Conservation (phyloP, 768 basidiomycete species). For the Coprinellus micaceus region DNA sequence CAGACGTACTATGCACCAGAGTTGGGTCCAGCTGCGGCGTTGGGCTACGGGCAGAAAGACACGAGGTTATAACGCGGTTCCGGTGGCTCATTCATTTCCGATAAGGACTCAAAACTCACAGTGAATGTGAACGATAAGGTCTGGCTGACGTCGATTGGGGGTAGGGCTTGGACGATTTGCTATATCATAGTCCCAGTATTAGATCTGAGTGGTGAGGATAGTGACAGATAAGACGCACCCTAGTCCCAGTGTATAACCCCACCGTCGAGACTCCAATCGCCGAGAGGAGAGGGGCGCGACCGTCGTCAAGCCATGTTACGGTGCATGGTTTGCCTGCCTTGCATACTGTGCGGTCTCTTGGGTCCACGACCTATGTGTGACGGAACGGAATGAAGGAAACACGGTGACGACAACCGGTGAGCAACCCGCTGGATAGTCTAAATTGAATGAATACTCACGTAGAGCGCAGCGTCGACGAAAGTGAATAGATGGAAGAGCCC, state of each 20-base stretch:
- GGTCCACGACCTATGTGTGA: conserved; percentile 41
- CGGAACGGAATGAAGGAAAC: conserved; percentile 2
- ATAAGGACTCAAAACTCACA: conserved; percentile 30
- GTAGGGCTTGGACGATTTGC: conserved; percentile 56
- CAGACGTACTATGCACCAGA: conserved; percentile 59
- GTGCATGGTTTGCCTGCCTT: conserved; percentile 50
- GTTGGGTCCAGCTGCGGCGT: conserved; percentile 52
- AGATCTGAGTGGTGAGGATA: neutral
- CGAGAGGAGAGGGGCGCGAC: conserved; percentile 40
- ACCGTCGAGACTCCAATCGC: conserved; percentile 51
- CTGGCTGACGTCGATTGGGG: conserved; percentile 50
- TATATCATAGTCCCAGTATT: conserved; percentile 19
- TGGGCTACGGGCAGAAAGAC: conserved; percentile 37
- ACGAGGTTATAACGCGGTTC: conserved; percentile 1
- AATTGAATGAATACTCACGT: conserved; percentile 34
- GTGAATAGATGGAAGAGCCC: conserved; percentile 20
- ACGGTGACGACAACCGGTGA: too few relatives aligned
- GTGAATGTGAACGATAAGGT: conserved; percentile 51
- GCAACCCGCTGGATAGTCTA: too few relatives aligned
- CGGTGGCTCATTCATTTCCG: neutral
- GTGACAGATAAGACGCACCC: conserved; percentile 33
- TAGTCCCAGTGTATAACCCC: conserved; percentile 54
- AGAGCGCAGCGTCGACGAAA: conserved; percentile 36
- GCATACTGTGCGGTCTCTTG: conserved; percentile 42
- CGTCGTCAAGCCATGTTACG: conserved; percentile 65